Percentiles rank a stretch among this genome's conserved stretches.
phyloP scores from a whole-genome alignment of 2,329 filamentous ascomycete species.

The Pezicula neosporulosa region DNA sequence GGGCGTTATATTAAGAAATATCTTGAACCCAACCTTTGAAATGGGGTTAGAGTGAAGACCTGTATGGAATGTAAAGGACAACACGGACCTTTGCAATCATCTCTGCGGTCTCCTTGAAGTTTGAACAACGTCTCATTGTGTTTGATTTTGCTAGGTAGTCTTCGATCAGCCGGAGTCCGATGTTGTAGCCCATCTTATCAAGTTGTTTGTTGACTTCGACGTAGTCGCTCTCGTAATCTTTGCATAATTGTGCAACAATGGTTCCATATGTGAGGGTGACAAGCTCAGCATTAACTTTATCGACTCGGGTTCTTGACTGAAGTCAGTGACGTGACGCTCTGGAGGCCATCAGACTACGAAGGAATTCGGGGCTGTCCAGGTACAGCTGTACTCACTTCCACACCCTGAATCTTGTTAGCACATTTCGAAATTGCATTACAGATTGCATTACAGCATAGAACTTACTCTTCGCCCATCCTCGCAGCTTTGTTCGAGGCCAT shows the following conservation, averaged over 20 bases:
- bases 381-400: slow-evolving; percentile 31
- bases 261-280: slow-evolving; percentile 97
- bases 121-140: slow-evolving; percentile 81
- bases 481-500: slow-evolving; percentile 64
- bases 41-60: slow-evolving; percentile 2
- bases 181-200: slow-evolving; percentile 99
- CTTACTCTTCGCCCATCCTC: slow-evolving; percentile 73
- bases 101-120: slow-evolving; percentile 94
- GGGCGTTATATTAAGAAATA: slow-evolving; percentile 95
- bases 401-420: slow-evolving; percentile 27
- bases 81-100: slow-evolving; percentile 80
- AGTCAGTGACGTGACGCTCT: not conserved
- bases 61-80: not conserved
- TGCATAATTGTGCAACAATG: slow-evolving; percentile 93
- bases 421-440: not conserved
- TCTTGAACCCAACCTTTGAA: slow-evolving; percentile 89
- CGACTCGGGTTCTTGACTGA: slow-evolving; percentile 73
- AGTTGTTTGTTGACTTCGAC: slow-evolving; percentile 95
- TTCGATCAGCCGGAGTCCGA: slow-evolving; percentile 91
- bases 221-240: slow-evolving; percentile 94
- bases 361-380: slow-evolving; percentile 13
- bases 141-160: slow-evolving; percentile 97
- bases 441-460: not conserved
- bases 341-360: too few relatives aligned
- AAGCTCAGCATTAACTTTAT: slow-evolving; percentile 97